Percentiles rank a stretch among this genome's conserved stretches.
Evolutionary conservation across 2,329 filamentous ascomycete species (phyloP).

Genomic region (Chalara sp.): DNA sequence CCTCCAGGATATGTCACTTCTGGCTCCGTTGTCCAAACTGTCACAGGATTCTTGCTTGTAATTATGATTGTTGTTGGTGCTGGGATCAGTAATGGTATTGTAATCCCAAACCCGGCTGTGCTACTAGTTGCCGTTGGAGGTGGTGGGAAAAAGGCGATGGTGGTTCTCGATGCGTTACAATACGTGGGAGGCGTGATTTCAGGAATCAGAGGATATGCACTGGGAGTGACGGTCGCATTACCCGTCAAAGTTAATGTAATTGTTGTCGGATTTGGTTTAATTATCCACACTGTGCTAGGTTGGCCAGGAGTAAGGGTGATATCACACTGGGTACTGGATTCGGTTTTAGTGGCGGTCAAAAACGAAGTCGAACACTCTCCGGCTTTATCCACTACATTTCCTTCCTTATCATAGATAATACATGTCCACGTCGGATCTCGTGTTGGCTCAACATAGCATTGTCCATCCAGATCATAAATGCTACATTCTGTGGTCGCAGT

Average conservation of each 20-base stretch:
- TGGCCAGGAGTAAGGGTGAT: slow-evolving; percentile 8
- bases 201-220: slow-evolving; percentile 4
- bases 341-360: background rate
- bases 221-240: slow-evolving; percentile 7
- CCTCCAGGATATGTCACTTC: slow-evolving; percentile 8
- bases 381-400: background rate
- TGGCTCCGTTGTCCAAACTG: slow-evolving; percentile 10
- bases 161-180: slow-evolving; percentile 6
- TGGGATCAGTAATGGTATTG: background rate
- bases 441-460: too few relatives aligned
- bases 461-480: too few relatives aligned
- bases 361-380: background rate
- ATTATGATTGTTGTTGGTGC: slow-evolving; percentile 14
- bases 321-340: background rate
- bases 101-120: too few relatives aligned
- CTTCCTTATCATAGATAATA: background rate
- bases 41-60: slow-evolving; percentile 18
- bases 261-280: slow-evolving; percentile 21
- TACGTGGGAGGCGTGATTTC: slow-evolving; percentile 21
- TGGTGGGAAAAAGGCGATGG: background rate
- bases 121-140: too few relatives aligned
- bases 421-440: background rate
- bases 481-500: too few relatives aligned
- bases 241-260: slow-evolving; percentile 15
- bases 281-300: slow-evolving; percentile 13